A percentile compares a stretch with the other conserved stretches of the same genome.
Evolutionary conservation across 805 yeast species (phyloP).

Genomic region (Metschnikowia shivogae): DNA sequence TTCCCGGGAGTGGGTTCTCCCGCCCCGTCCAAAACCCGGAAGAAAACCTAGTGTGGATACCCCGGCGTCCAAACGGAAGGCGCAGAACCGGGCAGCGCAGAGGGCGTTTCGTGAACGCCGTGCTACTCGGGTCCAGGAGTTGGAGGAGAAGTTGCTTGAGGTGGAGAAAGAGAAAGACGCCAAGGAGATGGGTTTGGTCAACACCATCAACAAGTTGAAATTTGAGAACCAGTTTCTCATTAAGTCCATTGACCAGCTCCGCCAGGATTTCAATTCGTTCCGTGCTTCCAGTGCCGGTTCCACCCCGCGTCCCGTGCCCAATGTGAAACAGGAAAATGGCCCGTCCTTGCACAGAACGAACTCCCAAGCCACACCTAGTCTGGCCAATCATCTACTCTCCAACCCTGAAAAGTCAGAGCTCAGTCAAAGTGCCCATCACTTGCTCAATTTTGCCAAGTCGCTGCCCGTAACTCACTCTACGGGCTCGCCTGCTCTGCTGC

Average conservation of each 20-base stretch:
- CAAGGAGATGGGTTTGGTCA: constrained; percentile 52
- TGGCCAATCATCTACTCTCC: not conserved
- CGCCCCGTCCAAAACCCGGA: constrained; percentile 62
- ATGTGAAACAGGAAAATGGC: not conserved
- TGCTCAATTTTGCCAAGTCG: constrained; percentile 18
- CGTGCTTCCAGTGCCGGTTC: constrained; percentile 10
- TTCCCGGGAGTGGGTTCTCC: constrained; percentile 55
- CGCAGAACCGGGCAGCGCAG: constrained; percentile 93
- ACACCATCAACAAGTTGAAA: constrained; percentile 47
- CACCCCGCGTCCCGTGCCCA: constrained; percentile 2
- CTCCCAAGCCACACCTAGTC: not conserved
- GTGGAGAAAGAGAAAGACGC: constrained; percentile 63
- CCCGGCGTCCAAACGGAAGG: constrained; percentile 81
- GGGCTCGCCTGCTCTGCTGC: constrained; percentile 24
- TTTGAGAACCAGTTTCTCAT: constrained; percentile 42
- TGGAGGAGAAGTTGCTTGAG: constrained; percentile 65
- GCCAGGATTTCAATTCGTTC: constrained; percentile 25
- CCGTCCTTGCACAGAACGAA: not conserved
- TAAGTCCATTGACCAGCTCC: constrained; percentile 41
- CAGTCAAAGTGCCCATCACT: constrained; percentile 19
- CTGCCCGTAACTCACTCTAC: constrained; percentile 16
- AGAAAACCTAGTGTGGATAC: constrained; percentile 65
- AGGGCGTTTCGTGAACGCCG: constrained; percentile 84
- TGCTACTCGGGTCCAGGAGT: constrained; percentile 74
- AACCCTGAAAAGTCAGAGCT: constrained; percentile 13